phyloP scores from a whole-genome alignment of 345 rosid genomes.

The Luvunga scandens region DNA sequence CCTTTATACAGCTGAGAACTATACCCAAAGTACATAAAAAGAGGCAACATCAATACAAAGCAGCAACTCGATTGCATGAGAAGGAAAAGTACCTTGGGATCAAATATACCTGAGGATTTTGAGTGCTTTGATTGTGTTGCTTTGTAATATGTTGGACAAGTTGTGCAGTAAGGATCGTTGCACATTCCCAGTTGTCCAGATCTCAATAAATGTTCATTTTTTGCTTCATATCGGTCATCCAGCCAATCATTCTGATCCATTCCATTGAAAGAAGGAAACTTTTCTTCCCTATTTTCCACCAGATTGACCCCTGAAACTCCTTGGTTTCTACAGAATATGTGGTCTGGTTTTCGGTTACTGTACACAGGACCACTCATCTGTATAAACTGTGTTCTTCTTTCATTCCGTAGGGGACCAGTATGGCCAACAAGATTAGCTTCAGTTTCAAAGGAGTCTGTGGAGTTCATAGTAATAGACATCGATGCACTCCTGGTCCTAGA shows the following conservation, averaged over 20 bases:
- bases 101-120: constrained; percentile 50
- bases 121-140: constrained; percentile 33
- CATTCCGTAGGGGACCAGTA: constrained; percentile 83
- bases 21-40: neutral
- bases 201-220: constrained; percentile 68
- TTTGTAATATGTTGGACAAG: constrained; percentile 68
- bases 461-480: constrained; percentile 44
- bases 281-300: constrained; percentile 38
- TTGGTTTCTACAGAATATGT: constrained; percentile 28
- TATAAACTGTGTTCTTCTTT: constrained; percentile 42
- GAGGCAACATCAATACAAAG: constrained; percentile 4
- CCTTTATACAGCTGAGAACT: constrained; percentile 1
- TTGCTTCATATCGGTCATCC: constrained; percentile 37
- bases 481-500: constrained; percentile 63
- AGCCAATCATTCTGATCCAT: constrained; percentile 38
- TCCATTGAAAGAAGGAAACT: constrained; percentile 33
- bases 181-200: constrained; percentile 90
- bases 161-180: constrained; percentile 89
- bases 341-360: constrained; percentile 34
- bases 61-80: neutral
- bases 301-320: constrained; percentile 14
- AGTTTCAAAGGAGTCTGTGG: constrained; percentile 45
- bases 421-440: constrained; percentile 47
- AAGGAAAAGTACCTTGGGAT: constrained; percentile 42
- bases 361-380: constrained; percentile 80